phyloP scores from a whole-genome alignment of 2,329 filamentous ascomycete genomes.

The Rugonectria rugulosa region DNA sequence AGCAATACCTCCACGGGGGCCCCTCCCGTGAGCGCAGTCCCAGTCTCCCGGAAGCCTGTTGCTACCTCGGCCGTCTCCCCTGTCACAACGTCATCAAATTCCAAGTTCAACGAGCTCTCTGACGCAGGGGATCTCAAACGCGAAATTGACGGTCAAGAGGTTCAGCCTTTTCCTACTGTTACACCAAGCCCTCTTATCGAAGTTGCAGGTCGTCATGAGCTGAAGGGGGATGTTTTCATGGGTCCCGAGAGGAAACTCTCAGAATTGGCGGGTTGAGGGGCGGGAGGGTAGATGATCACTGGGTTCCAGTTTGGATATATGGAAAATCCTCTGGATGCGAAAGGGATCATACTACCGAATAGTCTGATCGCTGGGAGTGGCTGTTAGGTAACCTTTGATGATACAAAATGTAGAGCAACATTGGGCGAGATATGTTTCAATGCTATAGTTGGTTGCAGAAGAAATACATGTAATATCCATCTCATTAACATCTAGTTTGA shows the following conservation, averaged over 20 bases:
- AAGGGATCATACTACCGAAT: background rate
- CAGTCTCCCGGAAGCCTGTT: conserved; percentile 29
- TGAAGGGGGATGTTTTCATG: conserved; percentile 25
- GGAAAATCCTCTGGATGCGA: conserved; percentile 21
- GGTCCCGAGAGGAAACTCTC: conserved; percentile 34
- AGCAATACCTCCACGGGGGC: background rate
- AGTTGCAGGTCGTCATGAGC: conserved; percentile 33
- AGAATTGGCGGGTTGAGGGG: conserved; percentile 28
- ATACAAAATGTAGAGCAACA: too few relatives aligned
- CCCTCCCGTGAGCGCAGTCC: conserved; percentile 20
- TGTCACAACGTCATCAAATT: conserved; percentile 26
- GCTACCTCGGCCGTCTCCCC: conserved; percentile 28
- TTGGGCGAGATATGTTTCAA: background rate
- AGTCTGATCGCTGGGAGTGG: conserved; percentile 32
- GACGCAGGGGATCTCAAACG: conserved; percentile 18
- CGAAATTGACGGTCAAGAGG: conserved; percentile 27
- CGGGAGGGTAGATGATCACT: conserved; percentile 23
- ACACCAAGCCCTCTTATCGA: conserved; percentile 27
- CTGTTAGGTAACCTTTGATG: conserved; percentile 31
- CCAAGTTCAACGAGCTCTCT: conserved; percentile 32
- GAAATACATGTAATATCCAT: too few relatives aligned
- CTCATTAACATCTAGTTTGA: too few relatives aligned
- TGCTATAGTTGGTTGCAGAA: too few relatives aligned
- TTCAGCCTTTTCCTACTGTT: conserved; percentile 22
- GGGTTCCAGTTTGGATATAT: conserved; percentile 28